Conservation (phyloP, 2,329 filamentous ascomycete species). For the Fusarium sp. region DNA sequence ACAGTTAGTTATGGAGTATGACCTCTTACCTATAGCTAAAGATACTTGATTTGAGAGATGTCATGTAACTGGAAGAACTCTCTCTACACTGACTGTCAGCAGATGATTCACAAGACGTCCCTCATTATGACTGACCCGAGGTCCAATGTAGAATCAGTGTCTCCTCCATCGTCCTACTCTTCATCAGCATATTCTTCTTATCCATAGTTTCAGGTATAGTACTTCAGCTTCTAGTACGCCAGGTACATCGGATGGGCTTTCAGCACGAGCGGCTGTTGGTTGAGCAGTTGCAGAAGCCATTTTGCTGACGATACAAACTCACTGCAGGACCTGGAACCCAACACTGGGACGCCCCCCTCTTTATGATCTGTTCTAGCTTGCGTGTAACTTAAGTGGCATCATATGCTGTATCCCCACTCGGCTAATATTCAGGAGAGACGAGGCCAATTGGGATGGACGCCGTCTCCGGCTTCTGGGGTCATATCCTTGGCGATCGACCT, state of each 20-base stretch:
- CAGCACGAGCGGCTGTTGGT: background rate
- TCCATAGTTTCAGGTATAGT: background rate
- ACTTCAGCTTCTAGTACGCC: background rate
- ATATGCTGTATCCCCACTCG: slow-evolving; percentile 3
- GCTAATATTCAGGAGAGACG: background rate
- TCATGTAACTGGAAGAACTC: slow-evolving; percentile 11
- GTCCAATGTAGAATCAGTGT: background rate
- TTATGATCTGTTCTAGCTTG: background rate
- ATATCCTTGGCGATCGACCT: background rate
- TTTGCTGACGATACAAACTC: accelerated
- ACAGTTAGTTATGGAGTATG: accelerated
- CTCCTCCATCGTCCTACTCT: background rate
- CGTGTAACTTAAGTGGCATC: background rate
- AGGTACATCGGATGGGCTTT: background rate
- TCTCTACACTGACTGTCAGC: background rate
- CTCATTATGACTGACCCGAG: background rate
- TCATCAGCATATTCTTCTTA: background rate
- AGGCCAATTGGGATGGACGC: background rate
- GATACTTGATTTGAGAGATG: slow-evolving; percentile 24
- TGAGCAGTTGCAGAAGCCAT: background rate
- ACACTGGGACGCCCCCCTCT: background rate
- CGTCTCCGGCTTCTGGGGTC: background rate
- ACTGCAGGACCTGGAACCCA: background rate
- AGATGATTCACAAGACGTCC: accelerated
- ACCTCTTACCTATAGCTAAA: slow-evolving; percentile 14